phyloP scores from a whole-genome alignment of 73 alveolate species.

The Diophrys appendiculata region DNA sequence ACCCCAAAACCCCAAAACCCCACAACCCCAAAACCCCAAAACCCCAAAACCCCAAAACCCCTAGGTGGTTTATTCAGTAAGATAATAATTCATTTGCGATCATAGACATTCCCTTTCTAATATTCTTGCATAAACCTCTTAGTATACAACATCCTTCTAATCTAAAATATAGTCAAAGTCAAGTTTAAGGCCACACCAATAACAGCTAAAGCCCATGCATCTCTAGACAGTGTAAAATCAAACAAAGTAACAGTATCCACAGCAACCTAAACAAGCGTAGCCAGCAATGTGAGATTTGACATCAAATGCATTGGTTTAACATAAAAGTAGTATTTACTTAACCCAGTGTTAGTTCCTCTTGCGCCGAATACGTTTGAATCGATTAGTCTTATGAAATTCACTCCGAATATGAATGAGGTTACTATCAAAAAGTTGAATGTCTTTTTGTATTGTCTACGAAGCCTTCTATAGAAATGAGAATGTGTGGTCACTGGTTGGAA shows the following conservation, averaged over 20 bases:
- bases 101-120: too few relatives aligned
- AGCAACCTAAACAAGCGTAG: constrained; percentile 9
- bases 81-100: too few relatives aligned
- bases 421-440: constrained; percentile 15
- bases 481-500: constrained; percentile 59
- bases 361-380: constrained; percentile 29
- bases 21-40: too few relatives aligned
- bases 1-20: too few relatives aligned
- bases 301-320: constrained; percentile 46
- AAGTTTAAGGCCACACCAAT: too few relatives aligned
- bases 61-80: neutral
- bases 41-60: neutral
- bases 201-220: constrained; percentile 26
- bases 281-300: constrained; percentile 45
- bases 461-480: constrained; percentile 56
- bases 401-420: constrained; percentile 43
- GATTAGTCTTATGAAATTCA: constrained; percentile 45
- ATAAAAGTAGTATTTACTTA: constrained; percentile 43
- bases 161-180: too few relatives aligned
- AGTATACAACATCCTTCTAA: too few relatives aligned
- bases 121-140: too few relatives aligned
- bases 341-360: constrained; percentile 25
- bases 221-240: constrained; percentile 8
- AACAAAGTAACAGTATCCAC: constrained; percentile 10
- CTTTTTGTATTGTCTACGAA: constrained; percentile 15